Evolutionary conservation across 805 yeast species (phyloP).

Genomic region (Candida maris): DNA sequence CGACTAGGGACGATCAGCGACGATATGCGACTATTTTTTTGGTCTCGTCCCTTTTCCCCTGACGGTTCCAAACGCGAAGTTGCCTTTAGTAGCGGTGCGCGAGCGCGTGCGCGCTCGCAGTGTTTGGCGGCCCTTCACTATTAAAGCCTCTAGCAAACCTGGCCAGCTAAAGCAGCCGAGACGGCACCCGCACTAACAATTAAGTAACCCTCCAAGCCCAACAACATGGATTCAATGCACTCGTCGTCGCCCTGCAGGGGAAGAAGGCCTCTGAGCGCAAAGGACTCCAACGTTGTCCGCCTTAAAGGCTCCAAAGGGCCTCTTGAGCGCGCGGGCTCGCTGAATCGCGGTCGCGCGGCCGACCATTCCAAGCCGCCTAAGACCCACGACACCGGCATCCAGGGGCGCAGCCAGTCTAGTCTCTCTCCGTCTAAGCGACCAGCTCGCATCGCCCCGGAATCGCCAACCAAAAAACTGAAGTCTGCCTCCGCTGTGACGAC

Average conservation of each 20-base stretch:
- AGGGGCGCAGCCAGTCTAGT: constrained; percentile 1
- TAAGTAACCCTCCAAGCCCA: too few relatives aligned
- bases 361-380: constrained; percentile 6
- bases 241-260: constrained; percentile 6
- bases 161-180: too few relatives aligned
- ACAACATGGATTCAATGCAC: too few relatives aligned
- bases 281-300: constrained; percentile 5
- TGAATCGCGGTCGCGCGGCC: constrained; percentile 4
- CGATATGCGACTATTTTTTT: too few relatives aligned
- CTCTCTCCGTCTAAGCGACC: constrained; percentile 13
- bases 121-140: too few relatives aligned
- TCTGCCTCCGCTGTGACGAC: background rate
- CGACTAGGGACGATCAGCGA: too few relatives aligned
- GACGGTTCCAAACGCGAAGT: too few relatives aligned
- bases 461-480: constrained; percentile 14
- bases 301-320: constrained; percentile 6
- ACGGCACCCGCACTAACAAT: too few relatives aligned
- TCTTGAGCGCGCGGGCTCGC: constrained; percentile 6
- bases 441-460: constrained; percentile 7
- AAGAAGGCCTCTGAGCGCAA: constrained; percentile 8
- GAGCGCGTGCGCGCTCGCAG: too few relatives aligned
- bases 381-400: background rate
- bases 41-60: too few relatives aligned
- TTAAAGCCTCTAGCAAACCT: too few relatives aligned
- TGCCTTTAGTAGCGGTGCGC: too few relatives aligned